Evolutionary conservation across 768 basidiomycete species (phyloP).

Genomic region (Leucocoprinus leucothites): DNA sequence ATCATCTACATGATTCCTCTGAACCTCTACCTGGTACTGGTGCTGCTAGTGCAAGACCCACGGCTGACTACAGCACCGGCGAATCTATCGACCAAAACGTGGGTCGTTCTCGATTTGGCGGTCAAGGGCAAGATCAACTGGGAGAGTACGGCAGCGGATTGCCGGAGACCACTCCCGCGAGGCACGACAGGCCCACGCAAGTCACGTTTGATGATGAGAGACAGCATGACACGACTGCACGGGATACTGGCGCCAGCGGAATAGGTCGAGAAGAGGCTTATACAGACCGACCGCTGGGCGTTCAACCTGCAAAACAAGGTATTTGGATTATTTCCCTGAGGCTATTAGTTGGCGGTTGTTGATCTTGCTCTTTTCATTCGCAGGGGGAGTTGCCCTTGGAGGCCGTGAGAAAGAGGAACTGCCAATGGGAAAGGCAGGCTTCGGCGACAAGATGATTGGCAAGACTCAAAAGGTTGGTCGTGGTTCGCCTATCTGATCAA

Average conservation of each 20-base stretch:
- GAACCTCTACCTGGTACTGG: slow-evolving; percentile 48
- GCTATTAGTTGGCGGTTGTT: background rate
- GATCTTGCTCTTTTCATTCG: background rate
- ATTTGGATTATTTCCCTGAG: background rate
- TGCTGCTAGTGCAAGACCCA: slow-evolving; percentile 23
- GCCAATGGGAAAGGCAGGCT: slow-evolving; percentile 36
- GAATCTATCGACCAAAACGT: background rate
- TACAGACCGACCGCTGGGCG: background rate
- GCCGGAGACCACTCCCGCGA: background rate
- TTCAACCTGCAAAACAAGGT: too few relatives aligned
- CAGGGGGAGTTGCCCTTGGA: slow-evolving; percentile 34
- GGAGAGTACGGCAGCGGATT: background rate
- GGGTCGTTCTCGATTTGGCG: background rate
- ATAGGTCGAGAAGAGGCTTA: too few relatives aligned
- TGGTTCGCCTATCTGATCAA: background rate
- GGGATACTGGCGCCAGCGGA: background rate
- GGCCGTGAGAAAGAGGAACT: slow-evolving; percentile 24
- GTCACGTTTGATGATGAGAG: background rate
- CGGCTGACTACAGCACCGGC: slow-evolving; percentile 30
- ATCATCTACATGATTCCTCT: slow-evolving; percentile 44
- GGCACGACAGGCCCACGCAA: background rate
- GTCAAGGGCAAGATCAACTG: background rate
- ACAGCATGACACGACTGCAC: background rate
- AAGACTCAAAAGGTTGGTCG: slow-evolving; percentile 55
- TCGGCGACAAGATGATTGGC: slow-evolving; percentile 54